Conservation (phyloP, 1,284 basidiomycete species). For the Melampsora larici-populina region DNA sequence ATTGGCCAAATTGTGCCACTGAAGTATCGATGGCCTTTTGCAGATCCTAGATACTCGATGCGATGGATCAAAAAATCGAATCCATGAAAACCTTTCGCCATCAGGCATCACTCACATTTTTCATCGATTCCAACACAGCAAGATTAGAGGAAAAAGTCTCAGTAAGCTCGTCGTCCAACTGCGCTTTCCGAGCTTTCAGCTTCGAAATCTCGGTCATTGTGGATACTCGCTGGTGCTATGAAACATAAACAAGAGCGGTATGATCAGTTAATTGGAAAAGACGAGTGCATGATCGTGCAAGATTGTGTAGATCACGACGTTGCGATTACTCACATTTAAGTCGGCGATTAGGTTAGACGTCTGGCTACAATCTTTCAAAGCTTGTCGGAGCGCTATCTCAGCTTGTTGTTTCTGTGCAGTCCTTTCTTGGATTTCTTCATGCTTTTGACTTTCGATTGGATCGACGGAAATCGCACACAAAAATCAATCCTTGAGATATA, state of each 20-base stretch:
- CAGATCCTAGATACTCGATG: slow-evolving; percentile 17
- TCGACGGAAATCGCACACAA: not conserved
- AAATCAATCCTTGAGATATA: no score
- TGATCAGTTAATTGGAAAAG: not conserved
- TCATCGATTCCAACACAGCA: slow-evolving; percentile 63
- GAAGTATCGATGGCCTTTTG: slow-evolving; percentile 7
- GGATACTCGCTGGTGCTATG: slow-evolving; percentile 3
- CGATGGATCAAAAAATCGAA: not conserved
- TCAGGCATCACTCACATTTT: slow-evolving; percentile 23
- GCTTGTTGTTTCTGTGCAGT: not conserved
- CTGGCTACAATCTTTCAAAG: not conserved
- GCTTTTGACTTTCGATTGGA: slow-evolving; percentile 5
- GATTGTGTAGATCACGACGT: no score
- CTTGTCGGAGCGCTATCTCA: not conserved
- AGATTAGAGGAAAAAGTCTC: slow-evolving; percentile 72
- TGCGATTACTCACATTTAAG: not conserved
- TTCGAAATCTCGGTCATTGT: slow-evolving; percentile 45
- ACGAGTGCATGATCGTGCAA: not conserved
- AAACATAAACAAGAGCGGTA: not conserved
- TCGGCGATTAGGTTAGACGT: not conserved
- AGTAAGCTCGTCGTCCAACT: slow-evolving; percentile 63
- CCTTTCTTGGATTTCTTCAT: no score
- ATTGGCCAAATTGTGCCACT: slow-evolving; percentile 12
- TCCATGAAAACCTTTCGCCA: not conserved
- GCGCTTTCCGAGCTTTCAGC: slow-evolving; percentile 53